These are phyloP conservation scores for Guadua angustifolia DNA, from an alignment of 176 grass and related monocot genomes.

Conservation along the genomic window DNA sequence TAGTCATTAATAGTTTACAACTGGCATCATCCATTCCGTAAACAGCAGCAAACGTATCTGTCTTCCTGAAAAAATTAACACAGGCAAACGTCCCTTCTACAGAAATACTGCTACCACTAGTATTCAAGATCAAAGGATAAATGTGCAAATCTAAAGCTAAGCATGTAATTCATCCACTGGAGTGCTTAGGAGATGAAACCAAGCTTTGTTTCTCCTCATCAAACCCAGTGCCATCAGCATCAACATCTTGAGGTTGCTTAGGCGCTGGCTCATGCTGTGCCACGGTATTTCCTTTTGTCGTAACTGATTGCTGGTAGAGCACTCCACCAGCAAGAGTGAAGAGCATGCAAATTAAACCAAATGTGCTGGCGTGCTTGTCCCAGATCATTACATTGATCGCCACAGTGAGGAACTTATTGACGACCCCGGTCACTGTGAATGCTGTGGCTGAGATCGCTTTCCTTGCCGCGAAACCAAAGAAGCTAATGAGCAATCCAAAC, in stretches of 20 bases:
- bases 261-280: not conserved
- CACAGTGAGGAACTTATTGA: slow-evolving; percentile 84
- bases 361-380: slow-evolving; percentile 65
- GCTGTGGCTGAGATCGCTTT: slow-evolving; percentile 84
- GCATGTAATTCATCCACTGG: slow-evolving; percentile 39
- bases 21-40: not conserved
- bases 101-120: not conserved
- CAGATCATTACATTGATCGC: slow-evolving; percentile 86
- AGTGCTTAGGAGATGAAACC: slow-evolving; percentile 45
- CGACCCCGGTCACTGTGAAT: slow-evolving; percentile 86
- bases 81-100: not conserved
- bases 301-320: slow-evolving; percentile 86
- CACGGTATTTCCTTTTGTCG: slow-evolving; percentile 39
- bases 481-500: slow-evolving; percentile 79
- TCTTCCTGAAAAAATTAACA: not conserved
- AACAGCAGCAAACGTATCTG: not conserved
- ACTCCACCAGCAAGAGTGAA: slow-evolving; percentile 72
- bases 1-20: not conserved
- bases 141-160: slow-evolving; percentile 36
- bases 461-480: slow-evolving; percentile 80
- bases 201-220: slow-evolving; percentile 61
- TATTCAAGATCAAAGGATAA: slow-evolving; percentile 33
- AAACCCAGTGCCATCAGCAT: slow-evolving; percentile 18
- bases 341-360: slow-evolving; percentile 65
- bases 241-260: slow-evolving; percentile 28